Evolutionary conservation across 2,329 filamentous ascomycete genomes (phyloP), one percentile per base, ranked within the genome.

Genomic region (Botrytis galanthina): DNA sequence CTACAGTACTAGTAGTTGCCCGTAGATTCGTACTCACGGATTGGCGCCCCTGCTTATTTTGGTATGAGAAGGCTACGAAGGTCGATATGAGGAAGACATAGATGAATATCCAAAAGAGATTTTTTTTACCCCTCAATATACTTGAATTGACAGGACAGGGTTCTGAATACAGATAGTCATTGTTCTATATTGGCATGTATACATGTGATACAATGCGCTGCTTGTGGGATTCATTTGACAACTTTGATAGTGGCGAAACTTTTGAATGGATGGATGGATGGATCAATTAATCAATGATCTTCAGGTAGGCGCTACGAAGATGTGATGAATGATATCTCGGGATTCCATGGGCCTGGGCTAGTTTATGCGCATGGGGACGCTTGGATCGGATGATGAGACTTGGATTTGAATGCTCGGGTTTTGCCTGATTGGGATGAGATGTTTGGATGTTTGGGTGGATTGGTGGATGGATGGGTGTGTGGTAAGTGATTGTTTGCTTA

Each of bases 31-130:
- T 51, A 68, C 29, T 29, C n/a, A 12, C 61, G 62, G 12, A 42
- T n/a, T 12, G 39, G 26, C 51, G 39, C 71, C 18, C 26, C 48
- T 57, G n/a, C 66, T 57, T 37, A 57, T 57, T n/a, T 69, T 69
- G 51, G 67, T 39, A 60, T 39, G 48, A 37, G 26, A 60, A 60
- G 39, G 29, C 51, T 42, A 72, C 39, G 32, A 39, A 44, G 62
- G 16, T 59, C 22, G 48, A 44, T 39, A 18, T 64, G 29, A 42
- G 22, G 39, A 20, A 46, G 51, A 37, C 37, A 37, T 57, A 29
- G 68, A 48, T 61, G 51, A 60, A 57, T 39, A 69, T 59, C 18
- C 22, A 48, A 60, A 57, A 60, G 51, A 72, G 22, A 26, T 44
- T 59, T 22, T 37, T 37, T 39, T 37, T 57, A 18, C n/a, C 51